Percentiles rank a stretch among this genome's conserved stretches.
Conservation (phyloP, 495 filamentous ascomycete genomes). For the Neurospora sp. region DNA sequence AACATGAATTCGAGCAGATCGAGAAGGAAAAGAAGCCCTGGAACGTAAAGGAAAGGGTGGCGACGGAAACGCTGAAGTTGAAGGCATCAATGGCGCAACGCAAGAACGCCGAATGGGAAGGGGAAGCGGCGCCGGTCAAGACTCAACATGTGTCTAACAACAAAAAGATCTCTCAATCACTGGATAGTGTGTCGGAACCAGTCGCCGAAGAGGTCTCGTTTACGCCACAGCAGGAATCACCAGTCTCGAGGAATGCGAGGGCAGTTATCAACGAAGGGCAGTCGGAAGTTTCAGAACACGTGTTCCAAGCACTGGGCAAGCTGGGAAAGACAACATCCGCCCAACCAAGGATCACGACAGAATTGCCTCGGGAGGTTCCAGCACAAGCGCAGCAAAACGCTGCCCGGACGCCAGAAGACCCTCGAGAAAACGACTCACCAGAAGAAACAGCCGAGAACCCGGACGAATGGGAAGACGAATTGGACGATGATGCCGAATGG, state of each 20-base stretch:
- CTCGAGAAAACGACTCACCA: not conserved
- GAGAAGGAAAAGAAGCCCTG: conserved; percentile 1
- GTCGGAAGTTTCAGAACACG: not conserved
- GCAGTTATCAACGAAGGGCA: not conserved
- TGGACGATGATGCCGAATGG: not conserved
- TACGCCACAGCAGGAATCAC: not conserved
- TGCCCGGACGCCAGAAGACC: not conserved
- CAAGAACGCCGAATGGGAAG: too few relatives aligned
- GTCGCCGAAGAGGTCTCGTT: not conserved
- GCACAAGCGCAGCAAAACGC: not conserved
- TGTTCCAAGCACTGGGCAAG: not conserved
- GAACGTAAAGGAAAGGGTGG: not conserved
- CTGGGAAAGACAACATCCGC: not conserved
- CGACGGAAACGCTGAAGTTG: not conserved
- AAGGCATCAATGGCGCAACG: not conserved
- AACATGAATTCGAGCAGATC: not conserved
- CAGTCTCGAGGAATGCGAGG: not conserved
- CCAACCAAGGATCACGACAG: not conserved
- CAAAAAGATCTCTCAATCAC: not conserved
- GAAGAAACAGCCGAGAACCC: not conserved
- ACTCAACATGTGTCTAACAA: too few relatives aligned
- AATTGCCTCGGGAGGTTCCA: not conserved
- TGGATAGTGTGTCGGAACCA: not conserved
- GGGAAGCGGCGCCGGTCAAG: too few relatives aligned
- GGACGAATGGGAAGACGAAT: not conserved